phyloP scores from a whole-genome alignment of 148 eudicot species.

The Vaccinium vitisidaea region DNA sequence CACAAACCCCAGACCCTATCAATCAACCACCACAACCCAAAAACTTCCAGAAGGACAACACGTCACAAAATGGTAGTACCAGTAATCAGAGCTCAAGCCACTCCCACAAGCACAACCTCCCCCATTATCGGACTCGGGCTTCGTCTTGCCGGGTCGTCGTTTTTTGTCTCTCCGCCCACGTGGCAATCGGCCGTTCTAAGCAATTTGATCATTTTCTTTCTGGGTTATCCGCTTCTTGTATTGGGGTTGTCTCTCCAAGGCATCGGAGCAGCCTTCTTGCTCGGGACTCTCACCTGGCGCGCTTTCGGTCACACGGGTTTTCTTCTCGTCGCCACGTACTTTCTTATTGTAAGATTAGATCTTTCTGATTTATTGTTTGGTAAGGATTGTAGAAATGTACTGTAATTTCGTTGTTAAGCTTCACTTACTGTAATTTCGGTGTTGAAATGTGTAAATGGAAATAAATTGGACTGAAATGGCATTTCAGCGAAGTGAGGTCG shows the following conservation, averaged over 20 bases:
- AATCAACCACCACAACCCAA: conserved; percentile 6
- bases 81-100: conserved; percentile 30
- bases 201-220: conserved; percentile 60
- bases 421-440: neutral
- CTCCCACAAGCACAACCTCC: conserved; percentile 3
- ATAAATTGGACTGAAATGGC: neutral
- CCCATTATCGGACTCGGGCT: conserved; percentile 23
- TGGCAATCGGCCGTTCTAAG: conserved; percentile 74
- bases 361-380: neutral
- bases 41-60: neutral
- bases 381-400: neutral
- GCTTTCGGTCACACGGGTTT: conserved; percentile 73
- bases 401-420: neutral
- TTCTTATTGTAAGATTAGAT: conserved; percentile 64
- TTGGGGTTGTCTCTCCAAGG: conserved; percentile 71
- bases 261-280: conserved; percentile 78
- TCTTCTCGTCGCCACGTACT: conserved; percentile 82
- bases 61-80: neutral
- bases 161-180: conserved; percentile 59
- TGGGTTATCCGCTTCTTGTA: conserved; percentile 76
- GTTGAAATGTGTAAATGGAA: neutral
- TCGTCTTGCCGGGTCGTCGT: conserved; percentile 36
- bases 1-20: conserved; percentile 9
- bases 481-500: neutral
- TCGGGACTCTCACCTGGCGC: conserved; percentile 87